Conservation (phyloP, 352 stramenopile species). For the Globisporangium cylindrosporum region DNA sequence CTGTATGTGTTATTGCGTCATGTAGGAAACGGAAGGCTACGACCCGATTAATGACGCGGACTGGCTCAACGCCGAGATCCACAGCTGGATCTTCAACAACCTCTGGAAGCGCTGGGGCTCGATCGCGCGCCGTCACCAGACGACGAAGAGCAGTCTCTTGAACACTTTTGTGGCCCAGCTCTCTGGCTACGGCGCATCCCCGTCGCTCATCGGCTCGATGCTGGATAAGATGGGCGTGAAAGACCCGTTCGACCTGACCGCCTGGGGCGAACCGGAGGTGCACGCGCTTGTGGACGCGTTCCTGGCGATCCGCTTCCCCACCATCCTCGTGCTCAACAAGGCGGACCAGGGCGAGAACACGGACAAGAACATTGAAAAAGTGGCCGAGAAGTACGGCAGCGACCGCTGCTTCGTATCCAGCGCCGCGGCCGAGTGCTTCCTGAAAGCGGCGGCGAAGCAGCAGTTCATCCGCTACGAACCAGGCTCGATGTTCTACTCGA, state of each 20-base stretch:
- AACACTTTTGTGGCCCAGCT: constrained; percentile 73
- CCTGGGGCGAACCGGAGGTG: constrained; percentile 62
- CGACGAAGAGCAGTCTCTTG: constrained; percentile 66
- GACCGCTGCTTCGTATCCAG: constrained; percentile 86
- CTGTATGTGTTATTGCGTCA: not conserved
- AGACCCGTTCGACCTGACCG: constrained; percentile 57
- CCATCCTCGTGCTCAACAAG: constrained; percentile 89
- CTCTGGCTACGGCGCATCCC: constrained; percentile 76
- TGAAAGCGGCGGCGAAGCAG: constrained; percentile 74
- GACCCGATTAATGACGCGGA: constrained; percentile 88
- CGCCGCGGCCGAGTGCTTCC: constrained; percentile 80
- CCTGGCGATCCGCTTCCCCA: constrained; percentile 78
- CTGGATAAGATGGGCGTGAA: constrained; percentile 62
- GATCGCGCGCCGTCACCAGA: constrained; percentile 70
- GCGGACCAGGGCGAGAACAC: constrained; percentile 82
- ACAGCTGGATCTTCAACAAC: constrained; percentile 89
- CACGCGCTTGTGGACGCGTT: constrained; percentile 78
- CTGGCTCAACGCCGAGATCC: constrained; percentile 84
- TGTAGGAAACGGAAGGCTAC: constrained; percentile 71
- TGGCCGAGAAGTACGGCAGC: constrained; percentile 86
- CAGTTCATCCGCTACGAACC: constrained; percentile 83
- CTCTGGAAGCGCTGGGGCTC: constrained; percentile 82
- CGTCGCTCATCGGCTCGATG: constrained; percentile 69
- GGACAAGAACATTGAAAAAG: constrained; percentile 85
- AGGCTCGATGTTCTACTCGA: constrained; percentile 85